Percentiles rank a stretch among this genome's conserved stretches.
phyloP scores from a whole-genome alignment of 208 protist genomes.

The Crithidia brevicula region DNA sequence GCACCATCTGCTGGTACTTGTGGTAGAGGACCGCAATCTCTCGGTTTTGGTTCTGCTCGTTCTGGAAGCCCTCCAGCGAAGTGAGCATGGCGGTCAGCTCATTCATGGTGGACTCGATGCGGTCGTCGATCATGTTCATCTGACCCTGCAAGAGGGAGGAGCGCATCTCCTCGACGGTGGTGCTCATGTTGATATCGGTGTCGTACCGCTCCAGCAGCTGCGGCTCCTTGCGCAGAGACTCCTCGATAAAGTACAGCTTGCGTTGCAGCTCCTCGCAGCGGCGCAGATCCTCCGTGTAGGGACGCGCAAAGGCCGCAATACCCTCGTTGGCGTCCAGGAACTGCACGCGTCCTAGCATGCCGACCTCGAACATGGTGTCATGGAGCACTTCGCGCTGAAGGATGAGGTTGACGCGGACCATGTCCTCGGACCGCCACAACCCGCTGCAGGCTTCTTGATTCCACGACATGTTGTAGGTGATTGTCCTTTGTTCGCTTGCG shows the following conservation, averaged over 20 bases:
- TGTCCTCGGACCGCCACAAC: conserved; percentile 97
- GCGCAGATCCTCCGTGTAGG: conserved; percentile 97
- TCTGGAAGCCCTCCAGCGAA: conserved; percentile 45
- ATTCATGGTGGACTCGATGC: conserved; percentile 40
- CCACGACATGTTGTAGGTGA: conserved; percentile 40
- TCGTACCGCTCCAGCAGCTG: conserved; percentile 86
- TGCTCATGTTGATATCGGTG: conserved; percentile 49
- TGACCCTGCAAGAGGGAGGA: conserved; percentile 84
- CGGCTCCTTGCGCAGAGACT: conserved; percentile 62
- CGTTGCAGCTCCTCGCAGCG: conserved; percentile 97
- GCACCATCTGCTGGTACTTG: conserved; percentile 78
- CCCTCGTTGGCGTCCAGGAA: conserved; percentile 96
- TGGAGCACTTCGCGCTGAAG: conserved; percentile 97
- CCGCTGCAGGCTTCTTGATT: conserved; percentile 79
- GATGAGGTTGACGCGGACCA: conserved; percentile 96
- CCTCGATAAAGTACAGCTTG: conserved; percentile 94
- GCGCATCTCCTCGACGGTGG: conserved; percentile 56
- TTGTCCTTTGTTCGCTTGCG: no score
- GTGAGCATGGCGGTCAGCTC: conserved; percentile 44
- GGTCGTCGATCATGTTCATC: conserved; percentile 88
- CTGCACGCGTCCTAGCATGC: conserved; percentile 95
- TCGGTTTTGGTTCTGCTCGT: conserved; percentile 57
- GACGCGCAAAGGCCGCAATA: conserved; percentile 95
- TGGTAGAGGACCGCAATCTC: conserved; percentile 93
- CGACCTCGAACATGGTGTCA: conserved; percentile 96